Evolutionary conservation across 1,139 yeast genomes (phyloP).

Genomic region (Debaryomyces nepalensis): DNA sequence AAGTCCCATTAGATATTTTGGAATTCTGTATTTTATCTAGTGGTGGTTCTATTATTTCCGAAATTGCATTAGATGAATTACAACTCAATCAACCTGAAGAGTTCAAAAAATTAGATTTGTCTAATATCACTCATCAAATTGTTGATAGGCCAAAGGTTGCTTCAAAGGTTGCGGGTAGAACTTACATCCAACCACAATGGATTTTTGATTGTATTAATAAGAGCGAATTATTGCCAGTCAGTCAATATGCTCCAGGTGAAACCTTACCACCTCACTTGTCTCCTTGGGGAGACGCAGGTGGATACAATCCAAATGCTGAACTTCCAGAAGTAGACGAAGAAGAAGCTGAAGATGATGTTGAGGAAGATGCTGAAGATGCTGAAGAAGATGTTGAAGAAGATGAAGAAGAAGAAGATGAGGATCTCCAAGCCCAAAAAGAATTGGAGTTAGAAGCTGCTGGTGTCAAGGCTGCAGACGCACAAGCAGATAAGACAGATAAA

Average conservation of each 20-base stretch:
- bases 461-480: conserved; percentile 65
- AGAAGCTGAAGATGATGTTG: conserved; percentile 55
- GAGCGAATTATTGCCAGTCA: conserved; percentile 72
- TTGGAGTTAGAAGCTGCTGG: conserved; percentile 92
- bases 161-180: conserved; percentile 85
- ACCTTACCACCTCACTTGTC: conserved; percentile 94
- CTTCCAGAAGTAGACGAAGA: conserved; percentile 44
- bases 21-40: conserved; percentile 87
- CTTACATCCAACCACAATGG: conserved; percentile 98
- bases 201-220: conserved; percentile 89
- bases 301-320: conserved; percentile 78
- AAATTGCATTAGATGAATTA: conserved; percentile 83
- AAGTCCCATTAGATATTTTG: conserved; percentile 88
- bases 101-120: conserved; percentile 58
- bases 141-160: conserved; percentile 86
- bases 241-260: conserved; percentile 91
- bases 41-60: conserved; percentile 88
- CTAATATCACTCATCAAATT: conserved; percentile 86
- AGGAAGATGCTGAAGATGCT: conserved; percentile 52
- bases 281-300: conserved; percentile 98
- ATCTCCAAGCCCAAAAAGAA: conserved; percentile 74
- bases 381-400: conserved; percentile 53
- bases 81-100: conserved; percentile 45
- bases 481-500: conserved; percentile 29
- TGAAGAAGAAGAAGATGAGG: conserved; percentile 60